Conservation (phyloP, 768 basidiomycete species). For the Phylloporus rhodoxanthus region DNA sequence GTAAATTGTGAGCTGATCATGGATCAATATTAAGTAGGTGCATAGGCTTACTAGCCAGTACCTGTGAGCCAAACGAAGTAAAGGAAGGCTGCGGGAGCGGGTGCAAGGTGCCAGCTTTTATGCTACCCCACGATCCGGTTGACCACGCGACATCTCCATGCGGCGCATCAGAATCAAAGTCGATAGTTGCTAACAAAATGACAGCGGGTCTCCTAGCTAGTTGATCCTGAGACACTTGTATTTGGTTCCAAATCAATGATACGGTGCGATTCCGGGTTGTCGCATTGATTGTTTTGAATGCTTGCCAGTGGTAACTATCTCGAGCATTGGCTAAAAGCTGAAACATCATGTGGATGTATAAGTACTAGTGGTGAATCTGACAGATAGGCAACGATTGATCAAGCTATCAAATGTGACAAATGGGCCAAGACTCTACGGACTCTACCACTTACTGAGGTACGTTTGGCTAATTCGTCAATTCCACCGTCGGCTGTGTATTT, state of each 20-base stretch:
- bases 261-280: neutral
- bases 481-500: too few species aligned
- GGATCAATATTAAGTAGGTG: neutral
- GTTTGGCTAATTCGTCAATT: neutral
- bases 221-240: neutral
- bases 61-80: neutral
- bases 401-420: too few species aligned
- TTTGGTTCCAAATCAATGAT: neutral
- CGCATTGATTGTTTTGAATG: too few species aligned
- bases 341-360: too few species aligned
- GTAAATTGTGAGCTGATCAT: neutral
- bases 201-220: neutral
- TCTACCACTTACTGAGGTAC: too few species aligned
- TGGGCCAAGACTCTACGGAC: too few species aligned
- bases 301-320: too few species aligned
- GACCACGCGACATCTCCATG: neutral
- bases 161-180: neutral
- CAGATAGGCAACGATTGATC: too few species aligned
- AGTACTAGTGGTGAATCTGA: too few species aligned
- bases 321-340: too few species aligned
- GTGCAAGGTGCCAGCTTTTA: neutral
- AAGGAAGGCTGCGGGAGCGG: neutral
- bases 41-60: neutral
- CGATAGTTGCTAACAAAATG: neutral
- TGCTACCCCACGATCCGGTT: neutral